These are phyloP conservation scores for Nicotiana benthamiana DNA, from an alignment of 257 asterid genomes.

Conservation along the genomic window DNA sequence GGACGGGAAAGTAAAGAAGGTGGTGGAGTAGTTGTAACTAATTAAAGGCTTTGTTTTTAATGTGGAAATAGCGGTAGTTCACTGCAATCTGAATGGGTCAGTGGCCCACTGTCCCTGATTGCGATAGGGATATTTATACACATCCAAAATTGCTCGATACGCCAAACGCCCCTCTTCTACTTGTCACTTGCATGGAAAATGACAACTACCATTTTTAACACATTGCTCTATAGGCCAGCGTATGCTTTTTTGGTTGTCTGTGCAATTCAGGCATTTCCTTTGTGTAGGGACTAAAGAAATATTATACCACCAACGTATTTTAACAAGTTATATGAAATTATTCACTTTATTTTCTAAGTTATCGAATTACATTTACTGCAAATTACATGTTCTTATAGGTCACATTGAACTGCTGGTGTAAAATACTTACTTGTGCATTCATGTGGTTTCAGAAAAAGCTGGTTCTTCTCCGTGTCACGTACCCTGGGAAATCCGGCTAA, in stretches of 20 bases:
- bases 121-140: constrained; percentile 11
- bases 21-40: constrained; percentile 54
- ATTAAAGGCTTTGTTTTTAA: constrained; percentile 26
- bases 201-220: constrained; percentile 13
- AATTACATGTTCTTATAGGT: too few species aligned
- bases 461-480: constrained; percentile 79
- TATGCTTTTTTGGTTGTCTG: neutral
- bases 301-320: neutral
- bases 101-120: constrained; percentile 25
- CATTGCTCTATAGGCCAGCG: neutral
- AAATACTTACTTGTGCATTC: neutral
- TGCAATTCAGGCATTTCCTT: neutral
- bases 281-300: too few species aligned
- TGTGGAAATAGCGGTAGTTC: constrained; percentile 23
- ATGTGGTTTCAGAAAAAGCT: constrained; percentile 45
- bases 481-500: constrained; percentile 81
- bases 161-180: constrained; percentile 6
- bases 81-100: constrained; percentile 15
- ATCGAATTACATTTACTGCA: too few species aligned
- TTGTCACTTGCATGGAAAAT: constrained; percentile 35
- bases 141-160: neutral
- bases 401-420: too few species aligned
- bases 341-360: too few species aligned
- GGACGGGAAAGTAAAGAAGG: constrained; percentile 6
- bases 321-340: neutral